These are phyloP conservation scores for Orobanche coerulescens DNA, from an alignment of 257 asterid genomes.

Conservation along the genomic window DNA sequence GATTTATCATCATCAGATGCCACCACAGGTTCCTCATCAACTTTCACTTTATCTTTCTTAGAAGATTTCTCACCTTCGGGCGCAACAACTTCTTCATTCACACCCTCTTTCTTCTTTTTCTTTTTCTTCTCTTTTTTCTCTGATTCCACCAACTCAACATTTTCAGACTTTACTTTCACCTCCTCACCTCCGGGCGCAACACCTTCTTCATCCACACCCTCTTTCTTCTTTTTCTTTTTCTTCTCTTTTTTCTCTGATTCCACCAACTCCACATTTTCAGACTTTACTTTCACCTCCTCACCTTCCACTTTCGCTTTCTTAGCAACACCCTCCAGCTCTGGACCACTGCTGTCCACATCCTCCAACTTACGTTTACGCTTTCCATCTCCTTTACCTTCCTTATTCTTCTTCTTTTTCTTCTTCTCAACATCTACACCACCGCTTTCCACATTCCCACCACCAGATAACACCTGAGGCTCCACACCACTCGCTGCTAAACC, in stretches of 20 bases:
- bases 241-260: slow-evolving; percentile 30
- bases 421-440: slow-evolving; percentile 34
- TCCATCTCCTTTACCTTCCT: slow-evolving; percentile 36
- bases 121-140: slow-evolving; percentile 38
- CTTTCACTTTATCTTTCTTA: slow-evolving; percentile 49
- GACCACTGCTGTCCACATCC: slow-evolving; percentile 38
- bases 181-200: slow-evolving; percentile 39
- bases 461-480: slow-evolving; percentile 21
- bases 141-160: not conserved
- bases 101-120: slow-evolving; percentile 39
- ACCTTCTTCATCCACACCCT: slow-evolving; percentile 27
- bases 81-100: slow-evolving; percentile 36
- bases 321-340: slow-evolving; percentile 33
- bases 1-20: slow-evolving; percentile 51
- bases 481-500: slow-evolving; percentile 50
- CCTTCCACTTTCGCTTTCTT: slow-evolving; percentile 53
- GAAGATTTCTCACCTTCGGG: slow-evolving; percentile 30
- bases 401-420: slow-evolving; percentile 40
- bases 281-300: slow-evolving; percentile 29
- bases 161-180: no score
- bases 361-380: slow-evolving; percentile 57
- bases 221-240: slow-evolving; percentile 51
- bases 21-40: slow-evolving; percentile 38
- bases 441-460: slow-evolving; percentile 29
- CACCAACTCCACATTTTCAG: slow-evolving; percentile 28